Evolutionary conservation across 768 basidiomycete genomes (phyloP).

Genomic region (Rhodotorula taiwanensis): DNA sequence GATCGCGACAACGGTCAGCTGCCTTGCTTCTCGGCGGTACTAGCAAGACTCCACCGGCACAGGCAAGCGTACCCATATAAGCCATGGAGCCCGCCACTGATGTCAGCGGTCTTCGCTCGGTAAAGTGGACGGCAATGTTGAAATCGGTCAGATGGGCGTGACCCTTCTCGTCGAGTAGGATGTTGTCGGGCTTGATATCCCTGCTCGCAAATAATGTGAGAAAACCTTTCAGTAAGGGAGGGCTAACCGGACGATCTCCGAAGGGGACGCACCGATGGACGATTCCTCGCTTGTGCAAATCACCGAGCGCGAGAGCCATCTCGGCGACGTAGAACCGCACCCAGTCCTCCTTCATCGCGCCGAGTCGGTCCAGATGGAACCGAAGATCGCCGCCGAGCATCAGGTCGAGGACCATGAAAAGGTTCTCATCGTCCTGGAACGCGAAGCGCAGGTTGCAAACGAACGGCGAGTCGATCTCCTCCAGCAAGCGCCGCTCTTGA

Average conservation of each 20-base stretch:
- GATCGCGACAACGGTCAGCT: neutral
- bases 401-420: constrained; percentile 94
- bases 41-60: constrained; percentile 20
- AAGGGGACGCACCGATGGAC: constrained; percentile 73
- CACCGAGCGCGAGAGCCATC: constrained; percentile 76
- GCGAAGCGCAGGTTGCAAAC: constrained; percentile 56
- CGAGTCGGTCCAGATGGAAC: constrained; percentile 45
- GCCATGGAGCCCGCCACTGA: constrained; percentile 98
- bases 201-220: constrained; percentile 46
- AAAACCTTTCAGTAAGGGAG: neutral
- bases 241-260: neutral
- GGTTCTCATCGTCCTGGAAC: constrained; percentile 92
- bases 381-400: constrained; percentile 59
- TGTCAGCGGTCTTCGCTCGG: constrained; percentile 75
- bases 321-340: constrained; percentile 72
- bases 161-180: constrained; percentile 83
- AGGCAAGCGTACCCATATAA: constrained; percentile 93
- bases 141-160: constrained; percentile 98
- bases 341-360: constrained; percentile 39
- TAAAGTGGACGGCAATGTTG: constrained; percentile 97
- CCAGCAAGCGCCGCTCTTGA: constrained; percentile 82
- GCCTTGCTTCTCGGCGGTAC: neutral
- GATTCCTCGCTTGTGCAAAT: constrained; percentile 84
- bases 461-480: constrained; percentile 61
- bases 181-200: constrained; percentile 95